Evolutionary conservation across 495 filamentous ascomycete genomes (phyloP), one percentile per base, ranked within the genome.

Genomic region (Xylaria nigripes): DNA sequence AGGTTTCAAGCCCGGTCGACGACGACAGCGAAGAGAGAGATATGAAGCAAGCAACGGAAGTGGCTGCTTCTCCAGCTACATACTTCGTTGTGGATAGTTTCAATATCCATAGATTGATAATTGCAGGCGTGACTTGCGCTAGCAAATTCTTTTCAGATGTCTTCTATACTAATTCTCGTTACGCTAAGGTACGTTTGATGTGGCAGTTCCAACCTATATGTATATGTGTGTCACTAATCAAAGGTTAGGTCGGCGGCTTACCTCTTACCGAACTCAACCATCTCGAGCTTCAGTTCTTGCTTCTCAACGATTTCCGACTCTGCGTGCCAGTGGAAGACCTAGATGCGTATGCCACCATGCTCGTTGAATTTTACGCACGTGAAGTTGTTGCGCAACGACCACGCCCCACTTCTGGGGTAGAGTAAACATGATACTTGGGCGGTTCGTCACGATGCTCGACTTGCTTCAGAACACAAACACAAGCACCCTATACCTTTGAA

Each of bases 101-200:
- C 70, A 99, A 99, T 70, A 99, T 99, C 59, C 93, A 99, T 62
- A 85, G 93, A 24, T 74, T 99, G 50, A 91, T 97, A 43, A 99
- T 99, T 68, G 90, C 93, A 8, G 93, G 91, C 19, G 94, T 99
- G 44, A 97, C 93, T 15, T 97, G 94, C 69, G 92, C 94, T 10
- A 96, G 91, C 80, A 99, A 99, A 73, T 99, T 97, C 77, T 99
- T 99, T 69, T 96, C 91, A 3, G 93, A 99, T 74, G 90, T 97
- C 41, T 99, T 99, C 63, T 99, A 97, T 64, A 99, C 93, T 16
- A 99, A 99, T 71, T 97, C 94, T 43, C 78, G 93, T 80, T 99
- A 99, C 68, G 93, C 94, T 56, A 99, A 97, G 86, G 93, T 95
- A 80, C 57, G 76, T 65, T 48, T 9, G 10, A 50, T 43, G 15